Evolutionary conservation across 1,139 yeast species (phyloP).

Genomic region (Sugiyamaella japonica): DNA sequence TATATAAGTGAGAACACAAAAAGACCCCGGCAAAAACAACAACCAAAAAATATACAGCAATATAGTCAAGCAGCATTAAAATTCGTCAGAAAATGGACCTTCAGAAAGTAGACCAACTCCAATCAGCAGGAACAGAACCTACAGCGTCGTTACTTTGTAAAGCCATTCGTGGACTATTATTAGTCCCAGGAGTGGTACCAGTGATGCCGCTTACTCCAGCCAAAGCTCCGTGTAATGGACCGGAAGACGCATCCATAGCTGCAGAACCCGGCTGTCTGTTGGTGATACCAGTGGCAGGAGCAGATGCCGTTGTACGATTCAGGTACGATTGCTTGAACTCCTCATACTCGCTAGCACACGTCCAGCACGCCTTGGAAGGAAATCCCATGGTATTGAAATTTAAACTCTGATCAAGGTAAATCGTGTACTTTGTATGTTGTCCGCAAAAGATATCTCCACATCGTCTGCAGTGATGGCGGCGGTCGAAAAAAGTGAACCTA

Average conservation of each 20-base stretch:
- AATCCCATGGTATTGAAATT: constrained; percentile 72
- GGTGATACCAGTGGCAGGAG: not conserved
- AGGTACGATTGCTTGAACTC: constrained; percentile 17
- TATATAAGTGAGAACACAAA: constrained; percentile 2
- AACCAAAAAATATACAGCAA: not conserved
- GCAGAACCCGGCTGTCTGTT: not conserved
- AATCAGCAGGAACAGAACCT: constrained; percentile 43
- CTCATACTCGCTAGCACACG: constrained; percentile 61
- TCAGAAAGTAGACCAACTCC: constrained; percentile 48
- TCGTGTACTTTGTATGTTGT: constrained; percentile 51
- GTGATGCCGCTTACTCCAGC: constrained; percentile 1
- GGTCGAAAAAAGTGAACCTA: constrained; percentile 53
- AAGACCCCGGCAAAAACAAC: not conserved
- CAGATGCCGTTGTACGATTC: not conserved
- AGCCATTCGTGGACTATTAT: constrained; percentile 4
- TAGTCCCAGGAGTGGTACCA: not conserved
- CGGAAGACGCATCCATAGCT: not conserved
- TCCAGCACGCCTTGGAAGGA: constrained; percentile 75
- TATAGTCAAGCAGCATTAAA: constrained; percentile 1
- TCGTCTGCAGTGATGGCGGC: constrained; percentile 91
- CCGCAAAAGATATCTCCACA: constrained; percentile 92
- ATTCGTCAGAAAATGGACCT: constrained; percentile 10
- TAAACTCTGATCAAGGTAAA: constrained; percentile 68
- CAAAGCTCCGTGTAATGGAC: not conserved
- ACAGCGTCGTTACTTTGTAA: constrained; percentile 11